Evolutionary conservation across 148 eudicot genomes (phyloP).

Genomic region (Rhododendron vialii): DNA sequence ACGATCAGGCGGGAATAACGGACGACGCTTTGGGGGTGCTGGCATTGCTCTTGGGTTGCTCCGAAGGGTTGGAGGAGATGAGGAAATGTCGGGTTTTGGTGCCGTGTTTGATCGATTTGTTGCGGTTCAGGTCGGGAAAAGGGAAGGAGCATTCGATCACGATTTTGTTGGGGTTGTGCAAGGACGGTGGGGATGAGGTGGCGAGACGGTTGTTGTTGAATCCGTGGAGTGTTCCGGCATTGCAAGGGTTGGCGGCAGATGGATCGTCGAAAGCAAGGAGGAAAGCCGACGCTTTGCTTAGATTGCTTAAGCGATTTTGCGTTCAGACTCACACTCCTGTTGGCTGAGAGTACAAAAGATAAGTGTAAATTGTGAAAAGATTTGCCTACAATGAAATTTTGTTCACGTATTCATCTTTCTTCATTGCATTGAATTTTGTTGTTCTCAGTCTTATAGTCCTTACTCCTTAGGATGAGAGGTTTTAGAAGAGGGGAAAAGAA

Average conservation of each 20-base stretch:
- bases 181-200: slow-evolving; percentile 50
- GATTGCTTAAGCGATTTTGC: slow-evolving; percentile 52
- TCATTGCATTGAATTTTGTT: neutral
- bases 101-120: slow-evolving; percentile 43
- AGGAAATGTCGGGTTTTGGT: slow-evolving; percentile 35
- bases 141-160: slow-evolving; percentile 54
- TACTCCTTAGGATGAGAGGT: neutral
- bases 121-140: slow-evolving; percentile 43
- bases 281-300: slow-evolving; percentile 54
- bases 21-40: slow-evolving; percentile 56
- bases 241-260: slow-evolving; percentile 42
- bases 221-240: slow-evolving; percentile 45
- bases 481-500: neutral
- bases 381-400: neutral
- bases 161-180: slow-evolving; percentile 45
- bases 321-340: slow-evolving; percentile 28
- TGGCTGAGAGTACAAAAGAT: slow-evolving; percentile 10
- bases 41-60: slow-evolving; percentile 41
- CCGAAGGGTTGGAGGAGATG: slow-evolving; percentile 43
- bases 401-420: neutral
- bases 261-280: slow-evolving; percentile 48
- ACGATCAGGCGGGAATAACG: slow-evolving; percentile 61
- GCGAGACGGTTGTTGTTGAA: slow-evolving; percentile 42
- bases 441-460: neutral
- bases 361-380: too few relatives aligned